phyloP scores from a whole-genome alignment of 257 asterid species.

The Perilla frutescens region DNA sequence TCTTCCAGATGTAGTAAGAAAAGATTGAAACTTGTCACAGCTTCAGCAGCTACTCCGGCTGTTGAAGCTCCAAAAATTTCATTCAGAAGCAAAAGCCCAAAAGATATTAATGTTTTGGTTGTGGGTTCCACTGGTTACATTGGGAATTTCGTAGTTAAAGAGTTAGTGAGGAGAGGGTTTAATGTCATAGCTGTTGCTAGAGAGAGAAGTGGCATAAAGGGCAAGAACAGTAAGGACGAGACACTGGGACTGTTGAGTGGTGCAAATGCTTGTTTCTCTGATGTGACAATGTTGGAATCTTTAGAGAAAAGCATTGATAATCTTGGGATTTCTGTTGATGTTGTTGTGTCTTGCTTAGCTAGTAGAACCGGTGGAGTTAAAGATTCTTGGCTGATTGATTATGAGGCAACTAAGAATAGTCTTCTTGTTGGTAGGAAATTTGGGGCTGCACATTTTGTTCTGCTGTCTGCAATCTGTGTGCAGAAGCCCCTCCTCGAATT shows the following conservation, averaged over 20 bases:
- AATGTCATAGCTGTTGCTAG: conserved; percentile 88
- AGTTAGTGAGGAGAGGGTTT: conserved; percentile 78
- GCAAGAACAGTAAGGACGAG: conserved; percentile 68
- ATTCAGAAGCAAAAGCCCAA: conserved; percentile 70
- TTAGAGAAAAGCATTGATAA: conserved; percentile 57
- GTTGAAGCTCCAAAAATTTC: conserved; percentile 54
- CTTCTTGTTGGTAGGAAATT: conserved; percentile 75
- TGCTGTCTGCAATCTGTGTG: conserved; percentile 92
- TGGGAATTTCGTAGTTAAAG: conserved; percentile 84
- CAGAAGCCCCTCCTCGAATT: conserved; percentile 99
- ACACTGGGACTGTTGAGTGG: conserved; percentile 63
- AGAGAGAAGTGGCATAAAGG: conserved; percentile 82
- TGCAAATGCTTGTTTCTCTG: conserved; percentile 75
- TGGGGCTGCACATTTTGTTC: conserved; percentile 88
- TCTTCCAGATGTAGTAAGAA: conserved; percentile 38
- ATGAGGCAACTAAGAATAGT: conserved; percentile 88
- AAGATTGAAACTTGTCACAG: conserved; percentile 46
- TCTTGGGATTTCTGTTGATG: conserved; percentile 70
- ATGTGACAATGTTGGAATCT: conserved; percentile 69
- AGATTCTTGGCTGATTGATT: conserved; percentile 94
- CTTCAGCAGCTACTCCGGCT: conserved; percentile 52
- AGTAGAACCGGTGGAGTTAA: conserved; percentile 91
- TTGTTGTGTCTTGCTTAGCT: conserved; percentile 94
- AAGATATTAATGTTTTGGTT: conserved; percentile 72
- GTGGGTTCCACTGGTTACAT: conserved; percentile 96